phyloP scores from a whole-genome alignment of 352 stramenopile genomes.

The Elongisporangium anandrum region DNA sequence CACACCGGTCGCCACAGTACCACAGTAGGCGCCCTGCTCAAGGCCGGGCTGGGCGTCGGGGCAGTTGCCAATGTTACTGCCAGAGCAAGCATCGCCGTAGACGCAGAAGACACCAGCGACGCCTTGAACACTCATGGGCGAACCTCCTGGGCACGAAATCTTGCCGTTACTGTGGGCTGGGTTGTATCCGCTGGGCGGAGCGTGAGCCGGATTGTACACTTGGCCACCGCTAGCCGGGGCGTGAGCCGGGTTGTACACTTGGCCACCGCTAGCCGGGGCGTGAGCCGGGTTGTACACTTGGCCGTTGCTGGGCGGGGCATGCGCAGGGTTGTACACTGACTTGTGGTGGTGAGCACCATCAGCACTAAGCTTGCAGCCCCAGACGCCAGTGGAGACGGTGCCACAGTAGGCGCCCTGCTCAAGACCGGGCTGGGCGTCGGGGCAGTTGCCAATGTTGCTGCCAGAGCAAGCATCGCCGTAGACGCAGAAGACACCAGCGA shows the following conservation, averaged over 20 bases:
- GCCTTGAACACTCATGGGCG: slow-evolving; percentile 17
- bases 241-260: too few relatives aligned
- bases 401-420: slow-evolving; percentile 17
- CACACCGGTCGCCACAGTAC: slow-evolving; percentile 18
- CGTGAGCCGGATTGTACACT: too few relatives aligned
- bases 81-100: slow-evolving; percentile 8
- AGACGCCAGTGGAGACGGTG: slow-evolving; percentile 22
- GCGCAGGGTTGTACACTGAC: too few relatives aligned
- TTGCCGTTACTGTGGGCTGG: too few relatives aligned
- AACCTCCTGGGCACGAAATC: background rate
- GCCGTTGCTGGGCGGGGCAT: too few relatives aligned
- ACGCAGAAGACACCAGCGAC: slow-evolving; percentile 19
- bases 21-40: slow-evolving; percentile 18
- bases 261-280: too few relatives aligned
- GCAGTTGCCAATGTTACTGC: slow-evolving; percentile 13
- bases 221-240: too few relatives aligned
- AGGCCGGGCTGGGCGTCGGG: slow-evolving; percentile 8
- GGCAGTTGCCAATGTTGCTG: slow-evolving; percentile 11
- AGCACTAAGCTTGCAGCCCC: slow-evolving; percentile 14
- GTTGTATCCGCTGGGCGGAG: too few relatives aligned
- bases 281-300: too few relatives aligned
- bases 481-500: slow-evolving; percentile 18
- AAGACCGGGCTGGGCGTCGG: slow-evolving; percentile 7
- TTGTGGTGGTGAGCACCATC: too few relatives aligned
- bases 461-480: slow-evolving; percentile 11